Evolutionary conservation across 768 basidiomycete genomes (phyloP), one percentile per base, ranked within the genome.

Genomic region (Lactarius quietus): DNA sequence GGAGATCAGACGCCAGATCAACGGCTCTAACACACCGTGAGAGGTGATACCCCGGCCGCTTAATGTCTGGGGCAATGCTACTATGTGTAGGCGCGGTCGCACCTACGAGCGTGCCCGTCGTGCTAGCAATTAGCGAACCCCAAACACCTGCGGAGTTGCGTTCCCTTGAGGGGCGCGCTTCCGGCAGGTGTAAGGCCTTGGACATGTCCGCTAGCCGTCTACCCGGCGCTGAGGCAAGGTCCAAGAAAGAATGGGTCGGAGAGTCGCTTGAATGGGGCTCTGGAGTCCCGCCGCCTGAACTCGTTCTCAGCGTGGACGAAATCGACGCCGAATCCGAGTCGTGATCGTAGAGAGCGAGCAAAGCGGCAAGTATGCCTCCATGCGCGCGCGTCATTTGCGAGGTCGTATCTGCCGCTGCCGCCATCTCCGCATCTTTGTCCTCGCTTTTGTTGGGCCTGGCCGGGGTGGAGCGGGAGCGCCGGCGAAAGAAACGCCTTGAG

Each of bases 101-200:
- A 20, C 88, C 89, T 1, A 82, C 77, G 9, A 93, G 75, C 56
- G 86, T 84, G 3, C 84, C 86, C 0, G 89, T 59, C 41, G 63
- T 86, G 63, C 86, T 85, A 8, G 87, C 83, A 26, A 94, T 85
- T 39, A 93, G 81, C 5, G 89, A 82, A 0, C 88, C 90, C 64
- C 89, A 81, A 2, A 88, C 88, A 6, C 88, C 87, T 0, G 79
- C 88, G 26, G 79, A 80, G 68, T 76, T 85, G 64, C 81, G 76
- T 17, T 82, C 79, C 54, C 79, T 75, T 7, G 76, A 57, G 5
- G 76, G 75, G 9, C 74, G 70, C 3, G 60, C 23, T 15, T 73
- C 73, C 6, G 57, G 58, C 1, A 57, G 33, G 20, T 55, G 57
- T n/a, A 63, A 8, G 17, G 56, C 45, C 61, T 66, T 63, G 41